A percentile compares a stretch with the other conserved stretches of the same genome.
Conservation (phyloP, 441 rosid species). For the Aquilaria agallochum region DNA sequence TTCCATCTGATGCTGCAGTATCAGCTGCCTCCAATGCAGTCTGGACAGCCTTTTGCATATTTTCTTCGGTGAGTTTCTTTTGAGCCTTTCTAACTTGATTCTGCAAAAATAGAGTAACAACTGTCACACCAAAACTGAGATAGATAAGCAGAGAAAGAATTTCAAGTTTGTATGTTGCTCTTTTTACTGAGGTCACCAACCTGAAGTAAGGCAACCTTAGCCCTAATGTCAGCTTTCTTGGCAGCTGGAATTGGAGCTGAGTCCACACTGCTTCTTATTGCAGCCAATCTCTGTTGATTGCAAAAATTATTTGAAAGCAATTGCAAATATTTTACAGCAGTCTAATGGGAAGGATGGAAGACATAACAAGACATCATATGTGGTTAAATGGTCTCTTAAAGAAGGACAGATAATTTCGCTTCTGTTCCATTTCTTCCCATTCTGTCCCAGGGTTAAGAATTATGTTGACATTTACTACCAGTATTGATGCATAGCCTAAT, state of each 20-base stretch:
- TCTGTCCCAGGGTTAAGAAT: too few relatives aligned
- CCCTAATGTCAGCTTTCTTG: constrained; percentile 82
- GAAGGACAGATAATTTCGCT: too few relatives aligned
- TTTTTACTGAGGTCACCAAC: constrained; percentile 21
- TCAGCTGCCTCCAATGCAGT: constrained; percentile 63
- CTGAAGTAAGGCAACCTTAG: constrained; percentile 73
- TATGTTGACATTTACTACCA: too few relatives aligned
- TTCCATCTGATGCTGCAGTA: constrained; percentile 69
- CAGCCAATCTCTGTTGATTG: constrained; percentile 66
- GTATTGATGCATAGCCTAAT: too few relatives aligned
- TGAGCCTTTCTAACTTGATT: constrained; percentile 67
- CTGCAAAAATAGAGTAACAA: constrained; percentile 26
- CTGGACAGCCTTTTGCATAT: constrained; percentile 68
- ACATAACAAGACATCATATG: too few relatives aligned
- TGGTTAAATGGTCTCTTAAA: too few relatives aligned
- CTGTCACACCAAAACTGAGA: neutral
- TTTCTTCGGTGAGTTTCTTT: constrained; percentile 88
- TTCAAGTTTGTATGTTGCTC: too few relatives aligned
- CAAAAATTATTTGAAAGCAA: constrained; percentile 1
- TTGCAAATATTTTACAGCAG: too few relatives aligned
- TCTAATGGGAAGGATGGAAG: too few relatives aligned
- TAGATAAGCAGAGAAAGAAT: too few relatives aligned
- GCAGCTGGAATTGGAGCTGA: constrained; percentile 79
- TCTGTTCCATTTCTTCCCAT: too few relatives aligned
- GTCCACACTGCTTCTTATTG: constrained; percentile 75